Conservation (phyloP, 1,284 basidiomycete genomes). For the Pseudozyma tsukubaensis region DNA sequence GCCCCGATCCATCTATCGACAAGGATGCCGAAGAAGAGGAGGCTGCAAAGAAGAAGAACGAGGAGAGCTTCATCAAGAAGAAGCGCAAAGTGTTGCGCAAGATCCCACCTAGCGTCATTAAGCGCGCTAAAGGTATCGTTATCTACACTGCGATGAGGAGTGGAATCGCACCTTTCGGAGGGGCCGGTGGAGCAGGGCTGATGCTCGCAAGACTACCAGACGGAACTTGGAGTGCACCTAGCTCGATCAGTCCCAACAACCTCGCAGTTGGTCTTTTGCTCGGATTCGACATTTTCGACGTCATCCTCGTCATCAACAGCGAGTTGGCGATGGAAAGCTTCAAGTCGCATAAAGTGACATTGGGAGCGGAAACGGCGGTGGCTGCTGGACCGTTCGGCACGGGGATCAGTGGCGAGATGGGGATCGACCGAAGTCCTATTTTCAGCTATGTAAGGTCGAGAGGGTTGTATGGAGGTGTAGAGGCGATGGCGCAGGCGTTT, state of each 20-base stretch:
- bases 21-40: conserved; percentile 61
- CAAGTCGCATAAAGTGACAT: conserved; percentile 71
- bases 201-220: conserved; percentile 62
- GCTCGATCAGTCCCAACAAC: conserved; percentile 72
- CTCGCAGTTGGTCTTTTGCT: conserved; percentile 66
- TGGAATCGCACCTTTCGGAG: conserved; percentile 73
- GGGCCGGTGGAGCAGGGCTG: conserved; percentile 72
- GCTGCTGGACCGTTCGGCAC: conserved; percentile 73
- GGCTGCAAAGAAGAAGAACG: conserved; percentile 37
- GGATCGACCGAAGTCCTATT: conserved; percentile 65
- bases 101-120: conserved; percentile 72
- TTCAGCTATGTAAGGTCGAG: conserved; percentile 68
- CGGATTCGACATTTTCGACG: conserved; percentile 65
- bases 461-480: conserved; percentile 66
- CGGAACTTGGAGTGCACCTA: conserved; percentile 72
- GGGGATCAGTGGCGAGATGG: conserved; percentile 71
- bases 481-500: conserved; percentile 63
- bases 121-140: conserved; percentile 69
- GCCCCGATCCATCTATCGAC: too few relatives aligned
- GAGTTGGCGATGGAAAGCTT: conserved; percentile 72
- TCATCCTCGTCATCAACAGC: conserved; percentile 70
- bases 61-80: conserved; percentile 65
- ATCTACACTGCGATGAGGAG: conserved; percentile 72
- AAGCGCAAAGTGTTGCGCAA: conserved; percentile 71
- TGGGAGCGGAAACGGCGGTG: conserved; percentile 72